A percentile compares a stretch with the other conserved stretches of the same genome.
Evolutionary conservation across 2,329 filamentous ascomycete genomes (phyloP).

Genomic region (Aspergillus amoenus): DNA sequence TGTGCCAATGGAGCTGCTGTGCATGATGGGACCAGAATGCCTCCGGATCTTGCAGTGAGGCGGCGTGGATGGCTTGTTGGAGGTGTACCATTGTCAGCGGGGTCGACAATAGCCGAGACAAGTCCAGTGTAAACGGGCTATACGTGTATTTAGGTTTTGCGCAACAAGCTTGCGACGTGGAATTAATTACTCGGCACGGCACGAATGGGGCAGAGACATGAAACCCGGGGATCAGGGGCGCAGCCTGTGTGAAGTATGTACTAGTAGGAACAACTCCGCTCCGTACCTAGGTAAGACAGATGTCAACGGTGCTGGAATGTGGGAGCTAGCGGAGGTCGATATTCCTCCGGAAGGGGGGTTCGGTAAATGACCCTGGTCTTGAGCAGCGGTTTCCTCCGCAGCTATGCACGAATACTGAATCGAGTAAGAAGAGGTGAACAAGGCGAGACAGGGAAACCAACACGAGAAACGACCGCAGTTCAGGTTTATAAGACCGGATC

Average conservation of each 20-base stretch:
- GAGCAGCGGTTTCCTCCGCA: too few species aligned
- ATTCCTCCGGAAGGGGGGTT: not conserved
- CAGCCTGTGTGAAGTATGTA: not conserved
- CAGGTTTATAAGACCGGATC: not conserved
- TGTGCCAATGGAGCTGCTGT: slow-evolving; percentile 76
- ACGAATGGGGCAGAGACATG: not conserved
- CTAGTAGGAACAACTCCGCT: not conserved
- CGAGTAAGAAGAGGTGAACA: not conserved
- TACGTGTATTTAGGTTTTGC: not conserved
- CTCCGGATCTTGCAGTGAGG: slow-evolving; percentile 67
- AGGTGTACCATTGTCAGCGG: slow-evolving; percentile 22
- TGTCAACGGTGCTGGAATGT: not conserved
- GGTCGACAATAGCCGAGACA: not conserved
- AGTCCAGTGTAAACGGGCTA: not conserved
- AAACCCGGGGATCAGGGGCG: not conserved
- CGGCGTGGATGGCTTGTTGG: slow-evolving; percentile 52
- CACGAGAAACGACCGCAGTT: not conserved
- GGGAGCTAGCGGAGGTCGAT: not conserved
- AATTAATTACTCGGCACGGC: not conserved
- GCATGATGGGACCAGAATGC: slow-evolving; percentile 76
- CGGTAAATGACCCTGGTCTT: not conserved
- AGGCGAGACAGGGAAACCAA: not conserved
- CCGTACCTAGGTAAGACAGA: slow-evolving; percentile 1
- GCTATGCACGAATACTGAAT: not conserved
- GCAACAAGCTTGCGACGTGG: not conserved